Conservation (phyloP, 2,329 filamentous ascomycete species). For the Triangularia setosa region DNA sequence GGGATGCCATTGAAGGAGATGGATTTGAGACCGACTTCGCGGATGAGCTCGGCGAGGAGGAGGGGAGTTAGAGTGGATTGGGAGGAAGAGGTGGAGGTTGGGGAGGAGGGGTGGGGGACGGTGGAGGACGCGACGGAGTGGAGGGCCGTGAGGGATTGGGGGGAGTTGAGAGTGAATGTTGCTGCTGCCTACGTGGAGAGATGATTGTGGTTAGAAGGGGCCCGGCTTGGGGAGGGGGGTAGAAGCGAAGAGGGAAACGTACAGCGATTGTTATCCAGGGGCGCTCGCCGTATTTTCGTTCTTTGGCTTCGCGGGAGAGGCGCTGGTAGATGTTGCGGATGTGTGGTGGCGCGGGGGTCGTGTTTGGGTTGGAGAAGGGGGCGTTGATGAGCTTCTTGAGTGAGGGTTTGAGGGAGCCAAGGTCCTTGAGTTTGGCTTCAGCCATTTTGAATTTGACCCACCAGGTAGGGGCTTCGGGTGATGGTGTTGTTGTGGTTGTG, state of each 20-base stretch:
- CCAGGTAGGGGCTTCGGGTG: not conserved
- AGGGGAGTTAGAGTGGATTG: constrained; percentile 32
- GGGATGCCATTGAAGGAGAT: constrained; percentile 81
- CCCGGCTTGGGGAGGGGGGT: not conserved
- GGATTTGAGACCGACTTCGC: constrained; percentile 71
- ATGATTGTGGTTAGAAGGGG: not conserved
- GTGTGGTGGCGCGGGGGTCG: constrained; percentile 58
- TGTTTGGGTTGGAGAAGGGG: constrained; percentile 61
- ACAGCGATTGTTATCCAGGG: constrained; percentile 65
- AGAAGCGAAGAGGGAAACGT: not conserved
- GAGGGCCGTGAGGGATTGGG: constrained; percentile 65
- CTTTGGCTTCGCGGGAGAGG: constrained; percentile 59
- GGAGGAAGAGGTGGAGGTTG: constrained; percentile 40
- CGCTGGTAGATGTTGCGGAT: constrained; percentile 61
- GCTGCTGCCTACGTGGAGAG: constrained; percentile 59
- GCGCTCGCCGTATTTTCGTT: constrained; percentile 57
- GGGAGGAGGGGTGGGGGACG: constrained; percentile 27
- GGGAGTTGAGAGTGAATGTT: constrained; percentile 83
- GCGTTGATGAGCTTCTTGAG: constrained; percentile 73
- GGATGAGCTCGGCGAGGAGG: constrained; percentile 64
- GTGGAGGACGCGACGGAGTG: constrained; percentile 47
- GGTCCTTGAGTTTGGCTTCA: constrained; percentile 33
- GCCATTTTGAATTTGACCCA: not conserved
- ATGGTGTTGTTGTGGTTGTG: not conserved
- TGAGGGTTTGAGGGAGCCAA: constrained; percentile 57